Evolutionary conservation across 2,329 filamentous ascomycete species (phyloP), one percentile per base, ranked within the genome.

Genomic region (Xylariaceae sp.): DNA sequence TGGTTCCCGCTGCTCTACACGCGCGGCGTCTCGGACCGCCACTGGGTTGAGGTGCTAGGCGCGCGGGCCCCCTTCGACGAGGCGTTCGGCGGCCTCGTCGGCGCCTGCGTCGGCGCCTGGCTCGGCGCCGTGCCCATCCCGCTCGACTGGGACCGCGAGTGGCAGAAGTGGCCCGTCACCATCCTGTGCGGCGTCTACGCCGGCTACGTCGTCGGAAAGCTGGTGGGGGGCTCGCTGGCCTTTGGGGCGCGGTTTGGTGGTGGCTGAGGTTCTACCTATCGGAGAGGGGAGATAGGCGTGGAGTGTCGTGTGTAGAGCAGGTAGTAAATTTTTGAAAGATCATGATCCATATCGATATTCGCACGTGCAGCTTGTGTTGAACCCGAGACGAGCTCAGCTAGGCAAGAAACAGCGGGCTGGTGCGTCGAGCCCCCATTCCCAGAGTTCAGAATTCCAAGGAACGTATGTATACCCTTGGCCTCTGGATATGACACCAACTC

Each of bases 81-180:
- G 70, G 85, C 90, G 0, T 95, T 91, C 75, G 93, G 92, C 2
- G 91, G 86, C 1, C 81, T 91, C 9, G 73, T 93, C n/a, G 95
- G 95, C 4, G 87, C 86, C 0, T 77, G 89, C 21, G 67, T 93
- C 1, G 95, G 95, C 5, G 91, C 91, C 41, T 98, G 95, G 95
- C 77, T 96, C 42, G 95, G 95, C 2, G 95, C 95, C 7, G 86
- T 98, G 50, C 95, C 96, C 0, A 98, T 99, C 65, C 95, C 95
- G 1, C 78, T 99, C 64, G 95, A 99, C 73, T 98, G 93, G 93
- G 95, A 99, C 73, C 87, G 95, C n/a, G 92, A 96, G 66, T 99
- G 95, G 95, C 95, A 99, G 83, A 90, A 89, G 73, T 99, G 93
- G 90, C 95, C 95, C 0, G 88, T 98, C 46, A 99, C 95, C 0